Conservation (phyloP, 441 rosid genomes). For the Populus hybrid region DNA sequence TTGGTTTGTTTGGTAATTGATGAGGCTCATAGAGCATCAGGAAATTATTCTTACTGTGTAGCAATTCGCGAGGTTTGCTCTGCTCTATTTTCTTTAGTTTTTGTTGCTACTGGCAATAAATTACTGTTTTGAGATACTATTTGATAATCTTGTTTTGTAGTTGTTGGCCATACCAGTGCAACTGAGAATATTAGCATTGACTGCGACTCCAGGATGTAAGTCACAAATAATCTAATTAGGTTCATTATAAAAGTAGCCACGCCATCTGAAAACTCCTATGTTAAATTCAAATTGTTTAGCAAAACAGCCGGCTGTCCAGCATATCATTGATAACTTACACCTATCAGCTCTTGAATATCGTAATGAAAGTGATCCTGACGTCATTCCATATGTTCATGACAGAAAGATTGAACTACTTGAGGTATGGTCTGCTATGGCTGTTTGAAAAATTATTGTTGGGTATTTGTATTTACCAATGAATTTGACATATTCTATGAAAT, state of each 20-base stretch:
- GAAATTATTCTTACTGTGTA: conserved; percentile 86
- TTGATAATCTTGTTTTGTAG: conserved; percentile 43
- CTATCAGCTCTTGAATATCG: conserved; percentile 93
- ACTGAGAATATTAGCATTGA: conserved; percentile 84
- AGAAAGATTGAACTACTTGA: conserved; percentile 78
- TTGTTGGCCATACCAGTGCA: conserved; percentile 73
- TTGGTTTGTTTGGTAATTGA: conserved; percentile 93
- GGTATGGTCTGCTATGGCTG: conserved; percentile 41
- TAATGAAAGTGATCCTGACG: conserved; percentile 78
- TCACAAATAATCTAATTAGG: conserved; percentile 14
- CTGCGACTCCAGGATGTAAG: conserved; percentile 99
- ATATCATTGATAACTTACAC: conserved; percentile 68
- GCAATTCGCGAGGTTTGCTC: conserved; percentile 91
- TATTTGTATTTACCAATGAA: conserved; percentile 1
- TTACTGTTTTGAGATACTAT: conserved; percentile 23
- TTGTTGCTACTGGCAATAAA: conserved; percentile 15
- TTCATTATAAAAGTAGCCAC: conserved; percentile 4
- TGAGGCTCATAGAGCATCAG: conserved; percentile 96
- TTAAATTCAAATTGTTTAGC: conserved; percentile 43
- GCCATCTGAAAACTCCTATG: conserved; percentile 20
- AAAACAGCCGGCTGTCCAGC: conserved; percentile 79
- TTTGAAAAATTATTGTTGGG: conserved; percentile 4
- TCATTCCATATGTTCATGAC: conserved; percentile 72
- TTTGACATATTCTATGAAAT: conserved; percentile 15
- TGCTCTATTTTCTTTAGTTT: conserved; percentile 9